Evolutionary conservation across 202 grass and related monocot genomes (phyloP), one percentile per base, ranked within the genome.

Genomic region (Brachypodium distachyon): DNA sequence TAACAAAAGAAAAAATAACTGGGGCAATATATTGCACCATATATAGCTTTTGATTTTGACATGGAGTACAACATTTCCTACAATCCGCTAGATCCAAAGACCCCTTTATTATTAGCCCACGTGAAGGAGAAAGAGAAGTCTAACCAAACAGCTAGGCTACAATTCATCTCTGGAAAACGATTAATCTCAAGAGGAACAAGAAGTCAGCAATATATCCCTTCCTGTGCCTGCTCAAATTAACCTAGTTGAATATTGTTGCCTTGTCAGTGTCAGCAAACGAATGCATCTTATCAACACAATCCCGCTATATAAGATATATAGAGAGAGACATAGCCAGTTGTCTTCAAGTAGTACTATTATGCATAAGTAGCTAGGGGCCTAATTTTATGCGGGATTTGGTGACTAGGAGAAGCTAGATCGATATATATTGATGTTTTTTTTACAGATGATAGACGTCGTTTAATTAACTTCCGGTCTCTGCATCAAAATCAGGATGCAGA

Each of bases 71-170:
- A 61, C 27, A 61, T 48, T 46, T 60, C 2, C 46, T 48, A 46
- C 3, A 60, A 2, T 32, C 21, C 19, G 17, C 39, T 46, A 60
- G 26, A 75, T 44, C 38, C 16, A 59, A 74, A 58, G 32, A 67
- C 10, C 26, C 26, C 12, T 41, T 48, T 61, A 23, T 33, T 72
- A 43, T 65, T 61, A 78, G 27, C 18, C 67, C 83, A 85, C 25
- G 76, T 85, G 68, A 54, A 80, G 50, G 31, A 85, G 83, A 74
- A 66, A 79, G 76, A 73, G 39, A 85, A 67, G 68, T 79, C 58
- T 40, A 79, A 85, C 83, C 58, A 80, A 73, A 85, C 76, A 55
- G 46, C 33, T 12, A 41, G 17, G 19, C 28, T 27, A 16, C 43
- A 13, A 31, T 4, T 13, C 43, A 37, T 7, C 26, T 8, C 56